Evolutionary conservation across 768 basidiomycete species (phyloP).

Genomic region (Psilocybe subaeruginosa): DNA sequence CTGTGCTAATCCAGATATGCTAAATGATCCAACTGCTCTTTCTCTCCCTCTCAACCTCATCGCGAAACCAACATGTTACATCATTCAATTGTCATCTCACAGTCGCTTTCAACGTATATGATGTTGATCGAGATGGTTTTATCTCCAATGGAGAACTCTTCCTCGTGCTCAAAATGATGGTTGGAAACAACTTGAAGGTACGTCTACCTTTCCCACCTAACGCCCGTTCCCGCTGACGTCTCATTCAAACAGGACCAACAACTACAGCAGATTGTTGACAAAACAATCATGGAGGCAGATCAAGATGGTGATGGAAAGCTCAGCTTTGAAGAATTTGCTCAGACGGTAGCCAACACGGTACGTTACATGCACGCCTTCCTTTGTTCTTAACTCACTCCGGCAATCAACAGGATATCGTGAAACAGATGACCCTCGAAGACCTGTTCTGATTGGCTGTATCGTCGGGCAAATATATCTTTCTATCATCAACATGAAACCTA

Average conservation of each 20-base stretch:
- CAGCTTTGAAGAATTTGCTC: constrained; percentile 95
- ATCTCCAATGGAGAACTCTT: constrained; percentile 99
- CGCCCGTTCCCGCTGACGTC: neutral
- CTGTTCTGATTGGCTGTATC: constrained; percentile 59
- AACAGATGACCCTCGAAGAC: constrained; percentile 98
- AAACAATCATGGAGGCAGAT: constrained; percentile 99
- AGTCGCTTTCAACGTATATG: constrained; percentile 99
- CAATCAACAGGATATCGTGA: constrained; percentile 83
- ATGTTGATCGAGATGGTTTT: constrained; percentile 96
- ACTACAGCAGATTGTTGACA: constrained; percentile 98
- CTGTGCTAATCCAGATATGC: neutral
- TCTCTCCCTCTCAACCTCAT: neutral
- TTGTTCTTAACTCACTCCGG: neutral
- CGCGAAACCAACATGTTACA: neutral
- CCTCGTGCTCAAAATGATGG: constrained; percentile 99
- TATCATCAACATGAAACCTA: neutral
- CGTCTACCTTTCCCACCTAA: constrained; percentile 14
- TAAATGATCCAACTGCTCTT: neutral
- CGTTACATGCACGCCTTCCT: constrained; percentile 26
- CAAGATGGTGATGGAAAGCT: constrained; percentile 97
- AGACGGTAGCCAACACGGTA: constrained; percentile 97
- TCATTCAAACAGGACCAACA: constrained; percentile 78
- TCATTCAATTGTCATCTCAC: neutral
- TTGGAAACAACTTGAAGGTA: constrained; percentile 97
- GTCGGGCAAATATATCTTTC: neutral